Percentiles rank a stretch among this genome's conserved stretches.
phyloP scores from a whole-genome alignment of 768 basidiomycete species.

The Tylopilus sp. region DNA sequence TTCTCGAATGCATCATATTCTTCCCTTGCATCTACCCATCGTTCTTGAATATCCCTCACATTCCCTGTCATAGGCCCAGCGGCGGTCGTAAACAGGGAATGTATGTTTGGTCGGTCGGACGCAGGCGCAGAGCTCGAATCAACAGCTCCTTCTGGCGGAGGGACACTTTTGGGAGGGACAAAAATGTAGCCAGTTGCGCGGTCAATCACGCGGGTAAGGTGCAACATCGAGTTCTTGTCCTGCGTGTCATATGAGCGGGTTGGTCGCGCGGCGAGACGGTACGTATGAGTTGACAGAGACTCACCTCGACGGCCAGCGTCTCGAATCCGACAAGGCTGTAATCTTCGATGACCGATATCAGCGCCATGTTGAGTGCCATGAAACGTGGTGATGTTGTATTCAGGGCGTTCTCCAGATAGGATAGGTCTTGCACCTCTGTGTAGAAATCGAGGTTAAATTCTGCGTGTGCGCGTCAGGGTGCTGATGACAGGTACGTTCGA shows the following conservation, averaged over 20 bases:
- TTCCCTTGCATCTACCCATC: constrained; percentile 87
- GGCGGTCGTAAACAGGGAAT: constrained; percentile 65
- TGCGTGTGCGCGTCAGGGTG: constrained; percentile 28
- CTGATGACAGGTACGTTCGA: neutral
- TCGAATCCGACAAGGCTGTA: constrained; percentile 93
- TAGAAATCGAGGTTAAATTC: constrained; percentile 98
- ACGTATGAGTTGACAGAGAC: constrained; percentile 10
- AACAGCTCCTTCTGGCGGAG: constrained; percentile 31
- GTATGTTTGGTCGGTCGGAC: constrained; percentile 57
- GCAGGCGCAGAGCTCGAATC: constrained; percentile 32
- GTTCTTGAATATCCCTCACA: constrained; percentile 81
- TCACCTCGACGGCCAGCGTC: constrained; percentile 91
- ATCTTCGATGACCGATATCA: constrained; percentile 92
- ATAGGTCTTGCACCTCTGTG: constrained; percentile 95
- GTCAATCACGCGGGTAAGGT: constrained; percentile 80
- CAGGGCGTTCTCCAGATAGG: constrained; percentile 78
- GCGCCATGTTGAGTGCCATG: constrained; percentile 78
- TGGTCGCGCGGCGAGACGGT: neutral
- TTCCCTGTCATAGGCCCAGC: constrained; percentile 50
- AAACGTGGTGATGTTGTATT: constrained; percentile 65
- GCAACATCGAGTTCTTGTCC: constrained; percentile 95
- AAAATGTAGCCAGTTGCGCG: constrained; percentile 92
- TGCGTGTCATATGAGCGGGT: constrained; percentile 26
- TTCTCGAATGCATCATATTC: constrained; percentile 81
- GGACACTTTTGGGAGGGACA: constrained; percentile 49